A percentile compares a stretch with the other conserved stretches of the same genome.
Evolutionary conservation across 2,329 filamentous ascomycete species (phyloP).

Genomic region (Colletotrichum ledebouriae): DNA sequence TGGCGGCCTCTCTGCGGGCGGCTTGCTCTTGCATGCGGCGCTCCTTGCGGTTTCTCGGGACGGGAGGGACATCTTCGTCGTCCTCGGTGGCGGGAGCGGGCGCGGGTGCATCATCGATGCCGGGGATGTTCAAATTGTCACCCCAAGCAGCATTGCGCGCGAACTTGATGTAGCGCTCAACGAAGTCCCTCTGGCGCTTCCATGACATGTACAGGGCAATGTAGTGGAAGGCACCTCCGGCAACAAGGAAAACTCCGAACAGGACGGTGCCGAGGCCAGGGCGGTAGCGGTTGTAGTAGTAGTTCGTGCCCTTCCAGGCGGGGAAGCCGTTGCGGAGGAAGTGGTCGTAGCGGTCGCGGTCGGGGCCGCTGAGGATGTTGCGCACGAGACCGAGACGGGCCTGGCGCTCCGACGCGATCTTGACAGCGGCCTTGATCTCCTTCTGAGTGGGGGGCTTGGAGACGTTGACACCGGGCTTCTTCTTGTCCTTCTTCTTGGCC

Average conservation of each 20-base stretch:
- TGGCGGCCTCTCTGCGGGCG: conserved; percentile 73
- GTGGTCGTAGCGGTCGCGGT: conserved; percentile 91
- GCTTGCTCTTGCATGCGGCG: conserved; percentile 91
- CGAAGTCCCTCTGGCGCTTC: conserved; percentile 91
- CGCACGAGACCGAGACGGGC: conserved; percentile 86
- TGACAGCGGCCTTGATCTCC: conserved; percentile 83
- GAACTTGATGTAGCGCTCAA: conserved; percentile 91
- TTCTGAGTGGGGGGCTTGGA: conserved; percentile 78
- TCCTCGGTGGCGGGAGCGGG: conserved; percentile 59
- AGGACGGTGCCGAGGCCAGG: conserved; percentile 91
- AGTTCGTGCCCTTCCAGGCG: conserved; percentile 95
- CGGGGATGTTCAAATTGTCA: conserved; percentile 80
- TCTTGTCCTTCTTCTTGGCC: conserved; percentile 63
- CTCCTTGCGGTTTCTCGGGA: conserved; percentile 84
- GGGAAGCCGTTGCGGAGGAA: conserved; percentile 95
- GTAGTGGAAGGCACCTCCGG: conserved; percentile 91
- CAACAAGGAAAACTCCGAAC: conserved; percentile 82
- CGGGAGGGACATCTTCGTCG: conserved; percentile 64
- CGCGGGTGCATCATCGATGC: conserved; percentile 64
- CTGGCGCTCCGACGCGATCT: conserved; percentile 86
- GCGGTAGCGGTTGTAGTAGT: conserved; percentile 96
- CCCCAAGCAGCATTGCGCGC: conserved; percentile 92
- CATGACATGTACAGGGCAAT: conserved; percentile 86
- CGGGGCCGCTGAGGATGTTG: conserved; percentile 85
- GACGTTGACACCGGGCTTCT: conserved; percentile 73